Percentiles rank a stretch among this genome's conserved stretches.
These are phyloP conservation scores for Moesziomyces sp. DNA, from an alignment of 1,284 basidiomycete species.

Conservation along the genomic window DNA sequence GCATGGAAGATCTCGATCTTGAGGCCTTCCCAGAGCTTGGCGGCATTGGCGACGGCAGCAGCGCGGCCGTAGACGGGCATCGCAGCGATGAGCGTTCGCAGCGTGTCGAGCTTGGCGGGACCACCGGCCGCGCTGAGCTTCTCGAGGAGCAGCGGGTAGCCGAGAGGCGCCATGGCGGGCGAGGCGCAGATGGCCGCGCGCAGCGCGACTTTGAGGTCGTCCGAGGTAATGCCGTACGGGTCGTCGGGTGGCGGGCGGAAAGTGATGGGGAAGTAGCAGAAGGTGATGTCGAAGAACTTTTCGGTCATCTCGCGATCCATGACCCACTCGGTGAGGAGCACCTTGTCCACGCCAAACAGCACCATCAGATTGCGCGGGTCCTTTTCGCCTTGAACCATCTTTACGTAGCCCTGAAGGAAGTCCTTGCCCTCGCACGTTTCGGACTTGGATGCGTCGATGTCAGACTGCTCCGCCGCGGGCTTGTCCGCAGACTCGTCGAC, in stretches of 20 bases:
- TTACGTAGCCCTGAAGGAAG: constrained; percentile 80
- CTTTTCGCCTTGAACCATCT: constrained; percentile 91
- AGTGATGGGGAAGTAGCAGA: constrained; percentile 99
- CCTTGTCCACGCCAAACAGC: constrained; percentile 85
- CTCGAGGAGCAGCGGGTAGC: constrained; percentile 88
- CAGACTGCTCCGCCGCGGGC: constrained; percentile 1
- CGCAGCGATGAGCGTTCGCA: constrained; percentile 54
- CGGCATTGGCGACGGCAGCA: constrained; percentile 51
- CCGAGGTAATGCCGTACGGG: constrained; percentile 89
- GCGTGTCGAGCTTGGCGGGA: constrained; percentile 75
- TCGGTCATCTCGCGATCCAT: constrained; percentile 75
- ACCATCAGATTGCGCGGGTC: constrained; percentile 94
- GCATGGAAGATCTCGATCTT: constrained; percentile 66
- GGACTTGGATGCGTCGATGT: constrained; percentile 4
- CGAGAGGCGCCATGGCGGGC: constrained; percentile 83
- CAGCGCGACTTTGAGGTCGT: constrained; percentile 82
- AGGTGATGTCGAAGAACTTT: constrained; percentile 91
- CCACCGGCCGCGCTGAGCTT: constrained; percentile 88
- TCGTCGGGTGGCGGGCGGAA: constrained; percentile 95
- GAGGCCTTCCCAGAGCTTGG: constrained; percentile 58
- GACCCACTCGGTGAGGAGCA: constrained; percentile 89
- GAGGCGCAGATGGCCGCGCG: constrained; percentile 80
- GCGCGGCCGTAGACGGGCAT: constrained; percentile 64
- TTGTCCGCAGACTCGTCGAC: constrained; percentile 14
- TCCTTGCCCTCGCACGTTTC: constrained; percentile 71